Evolutionary conservation across 2,329 filamentous ascomycete genomes (phyloP).

Genomic region (Lachnellula arida): DNA sequence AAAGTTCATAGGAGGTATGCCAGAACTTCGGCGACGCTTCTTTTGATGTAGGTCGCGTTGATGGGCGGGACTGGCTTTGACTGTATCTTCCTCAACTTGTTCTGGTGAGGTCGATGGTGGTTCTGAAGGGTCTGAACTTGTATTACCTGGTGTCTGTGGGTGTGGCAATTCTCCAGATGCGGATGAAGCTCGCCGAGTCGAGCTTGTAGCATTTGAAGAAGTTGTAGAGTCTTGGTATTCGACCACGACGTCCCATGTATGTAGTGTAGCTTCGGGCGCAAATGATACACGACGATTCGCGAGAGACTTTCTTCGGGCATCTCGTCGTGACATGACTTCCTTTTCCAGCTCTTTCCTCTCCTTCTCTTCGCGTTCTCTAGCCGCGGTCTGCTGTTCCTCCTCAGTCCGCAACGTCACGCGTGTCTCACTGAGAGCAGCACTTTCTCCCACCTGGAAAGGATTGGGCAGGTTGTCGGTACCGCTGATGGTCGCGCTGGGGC

Average conservation of each 20-base stretch:
- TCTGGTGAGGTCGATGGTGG: conserved; percentile 59
- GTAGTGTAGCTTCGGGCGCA: conserved; percentile 91
- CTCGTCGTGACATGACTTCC: conserved; percentile 66
- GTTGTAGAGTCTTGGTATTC: conserved; percentile 88
- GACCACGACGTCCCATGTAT: conserved; percentile 87
- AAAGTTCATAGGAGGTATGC: conserved; percentile 58
- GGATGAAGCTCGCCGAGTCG: conserved; percentile 68
- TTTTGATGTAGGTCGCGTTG: conserved; percentile 62
- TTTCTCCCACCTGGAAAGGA: conserved; percentile 43
- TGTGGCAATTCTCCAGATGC: conserved; percentile 24
- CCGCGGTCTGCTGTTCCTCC: conserved; percentile 66
- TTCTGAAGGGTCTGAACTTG: conserved; percentile 46
- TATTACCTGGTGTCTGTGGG: conserved; percentile 26
- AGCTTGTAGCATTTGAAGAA: conserved; percentile 66
- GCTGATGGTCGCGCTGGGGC: conserved; percentile 19
- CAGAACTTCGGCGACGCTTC: conserved; percentile 59
- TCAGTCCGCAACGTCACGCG: conserved; percentile 64
- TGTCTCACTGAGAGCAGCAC: conserved; percentile 31
- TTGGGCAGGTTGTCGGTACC: conserved; percentile 41
- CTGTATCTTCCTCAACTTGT: conserved; percentile 54
- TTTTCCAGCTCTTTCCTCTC: conserved; percentile 56
- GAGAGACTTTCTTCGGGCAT: conserved; percentile 86
- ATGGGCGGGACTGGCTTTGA: conserved; percentile 56
- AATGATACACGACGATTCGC: conserved; percentile 94
- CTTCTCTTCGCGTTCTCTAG: conserved; percentile 63